phyloP scores from a whole-genome alignment of 371 early-diverging fungal genomes.

The Amoeboaphelidium protococcarum region DNA sequence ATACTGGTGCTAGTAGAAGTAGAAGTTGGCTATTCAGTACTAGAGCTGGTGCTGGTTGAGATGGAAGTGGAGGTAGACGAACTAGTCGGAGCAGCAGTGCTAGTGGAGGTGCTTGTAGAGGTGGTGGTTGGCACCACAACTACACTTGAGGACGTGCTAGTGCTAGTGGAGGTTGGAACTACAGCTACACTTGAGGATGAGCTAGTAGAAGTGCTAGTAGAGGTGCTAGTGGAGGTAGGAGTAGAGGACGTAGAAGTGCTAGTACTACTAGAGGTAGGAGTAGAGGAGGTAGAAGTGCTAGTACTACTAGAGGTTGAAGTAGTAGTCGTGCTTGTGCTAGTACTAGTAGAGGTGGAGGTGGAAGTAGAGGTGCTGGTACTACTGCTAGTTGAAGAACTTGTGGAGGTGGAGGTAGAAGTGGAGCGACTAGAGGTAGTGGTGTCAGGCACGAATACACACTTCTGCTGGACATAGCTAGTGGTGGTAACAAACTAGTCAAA shows the following conservation, averaged over 20 bases:
- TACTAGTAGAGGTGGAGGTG: too few species aligned
- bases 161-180: background rate
- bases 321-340: background rate
- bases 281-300: background rate
- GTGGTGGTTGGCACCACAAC: background rate
- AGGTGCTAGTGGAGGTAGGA: background rate
- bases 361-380: too few species aligned
- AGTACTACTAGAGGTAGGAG: too few species aligned
- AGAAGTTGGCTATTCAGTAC: background rate
- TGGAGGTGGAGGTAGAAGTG: too few species aligned
- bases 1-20: background rate
- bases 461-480: too few species aligned
- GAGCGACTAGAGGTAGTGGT: too few species aligned
- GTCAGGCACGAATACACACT: too few species aligned
- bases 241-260: background rate
- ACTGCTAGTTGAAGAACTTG: too few species aligned
- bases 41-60: background rate
- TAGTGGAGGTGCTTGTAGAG: background rate
- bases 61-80: background rate
- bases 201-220: too few species aligned
- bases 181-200: too few species aligned
- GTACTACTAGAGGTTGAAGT: background rate
- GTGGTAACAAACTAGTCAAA: too few species aligned
- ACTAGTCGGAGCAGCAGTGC: background rate
- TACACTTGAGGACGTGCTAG: background rate